Conservation (phyloP, 2,329 filamentous ascomycete genomes). For the Arthrinium phaeospermum region DNA sequence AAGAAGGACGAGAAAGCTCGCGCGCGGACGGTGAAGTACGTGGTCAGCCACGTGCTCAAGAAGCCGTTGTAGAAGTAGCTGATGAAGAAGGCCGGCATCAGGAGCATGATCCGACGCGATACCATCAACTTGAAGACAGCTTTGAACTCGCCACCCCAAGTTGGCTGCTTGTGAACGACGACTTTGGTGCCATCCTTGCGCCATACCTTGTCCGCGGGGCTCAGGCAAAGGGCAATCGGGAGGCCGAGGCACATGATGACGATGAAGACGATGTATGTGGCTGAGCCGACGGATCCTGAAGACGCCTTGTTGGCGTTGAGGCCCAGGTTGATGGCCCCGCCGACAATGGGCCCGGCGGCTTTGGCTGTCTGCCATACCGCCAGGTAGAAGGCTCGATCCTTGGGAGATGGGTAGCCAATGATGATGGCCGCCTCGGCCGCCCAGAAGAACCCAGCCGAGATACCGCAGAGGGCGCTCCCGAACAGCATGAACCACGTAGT, state of each 20-base stretch:
- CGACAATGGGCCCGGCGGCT: conserved; percentile 51
- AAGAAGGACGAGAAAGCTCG: conserved; percentile 42
- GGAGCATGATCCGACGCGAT: conserved; percentile 37
- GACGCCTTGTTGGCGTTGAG: conserved; percentile 43
- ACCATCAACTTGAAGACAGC: conserved; percentile 33
- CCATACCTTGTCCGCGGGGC: conserved; percentile 40
- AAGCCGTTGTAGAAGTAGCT: conserved; percentile 43
- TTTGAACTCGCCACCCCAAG: conserved; percentile 37
- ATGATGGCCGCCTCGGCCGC: conserved; percentile 71
- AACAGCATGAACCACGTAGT: conserved; percentile 68
- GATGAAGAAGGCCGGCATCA: conserved; percentile 42
- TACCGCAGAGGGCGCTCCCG: conserved; percentile 65
- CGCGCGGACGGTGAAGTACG: conserved; percentile 40
- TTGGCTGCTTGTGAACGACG: conserved; percentile 33
- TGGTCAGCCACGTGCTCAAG: conserved; percentile 38
- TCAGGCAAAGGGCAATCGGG: conserved; percentile 38
- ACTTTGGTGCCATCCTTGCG: conserved; percentile 37
- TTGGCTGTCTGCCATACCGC: conserved; percentile 54
- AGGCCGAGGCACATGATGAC: conserved; percentile 41
- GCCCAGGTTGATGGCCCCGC: conserved; percentile 55
- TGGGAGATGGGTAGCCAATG: conserved; percentile 67
- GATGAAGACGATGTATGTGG: conserved; percentile 40
- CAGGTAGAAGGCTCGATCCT: conserved; percentile 62
- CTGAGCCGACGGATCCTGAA: conserved; percentile 32
- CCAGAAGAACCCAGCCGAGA: conserved; percentile 72